phyloP scores from a whole-genome alignment of 805 yeast genomes.

The Metschnikowia similis region DNA sequence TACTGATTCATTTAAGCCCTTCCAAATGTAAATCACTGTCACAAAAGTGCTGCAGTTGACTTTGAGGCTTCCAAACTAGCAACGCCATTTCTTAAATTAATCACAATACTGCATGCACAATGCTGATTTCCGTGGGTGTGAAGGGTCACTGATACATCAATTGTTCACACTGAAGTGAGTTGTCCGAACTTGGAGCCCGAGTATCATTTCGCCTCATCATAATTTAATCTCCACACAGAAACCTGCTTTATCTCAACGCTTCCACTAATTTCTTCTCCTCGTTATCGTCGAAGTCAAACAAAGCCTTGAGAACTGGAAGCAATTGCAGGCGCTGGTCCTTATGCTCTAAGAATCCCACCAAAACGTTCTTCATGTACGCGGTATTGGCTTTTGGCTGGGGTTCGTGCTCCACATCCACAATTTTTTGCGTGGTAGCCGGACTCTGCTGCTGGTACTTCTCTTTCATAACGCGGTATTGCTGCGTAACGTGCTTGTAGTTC shows the following conservation, averaged over 20 bases:
- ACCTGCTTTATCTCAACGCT: constrained; percentile 39
- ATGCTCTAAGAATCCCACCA: constrained; percentile 88
- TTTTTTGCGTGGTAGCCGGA: constrained; percentile 1
- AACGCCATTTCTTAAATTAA: too few relatives aligned
- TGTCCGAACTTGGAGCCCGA: too few relatives aligned
- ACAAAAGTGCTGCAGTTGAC: too few relatives aligned
- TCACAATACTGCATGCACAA: too few relatives aligned
- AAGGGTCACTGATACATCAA: too few relatives aligned
- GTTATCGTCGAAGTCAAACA: constrained; percentile 60
- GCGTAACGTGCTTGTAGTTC: constrained; percentile 61
- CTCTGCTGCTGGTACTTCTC: constrained; percentile 13
- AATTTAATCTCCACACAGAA: too few relatives aligned
- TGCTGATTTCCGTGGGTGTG: too few relatives aligned
- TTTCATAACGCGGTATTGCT: constrained; percentile 49
- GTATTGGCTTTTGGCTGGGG: constrained; percentile 38
- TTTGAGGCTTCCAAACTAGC: too few relatives aligned
- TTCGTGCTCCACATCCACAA: constrained; percentile 10
- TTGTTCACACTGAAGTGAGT: not conserved
- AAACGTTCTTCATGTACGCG: constrained; percentile 82
- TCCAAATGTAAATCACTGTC: too few relatives aligned
- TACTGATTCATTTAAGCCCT: too few relatives aligned
- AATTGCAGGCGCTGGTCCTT: constrained; percentile 85
- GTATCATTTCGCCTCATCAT: too few relatives aligned
- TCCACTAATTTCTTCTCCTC: constrained; percentile 72
- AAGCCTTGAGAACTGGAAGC: constrained; percentile 77